Base-by-base conservation (phyloP, 2,329 filamentous ascomycete genomes). In the Phialophora tarda region DNA sequence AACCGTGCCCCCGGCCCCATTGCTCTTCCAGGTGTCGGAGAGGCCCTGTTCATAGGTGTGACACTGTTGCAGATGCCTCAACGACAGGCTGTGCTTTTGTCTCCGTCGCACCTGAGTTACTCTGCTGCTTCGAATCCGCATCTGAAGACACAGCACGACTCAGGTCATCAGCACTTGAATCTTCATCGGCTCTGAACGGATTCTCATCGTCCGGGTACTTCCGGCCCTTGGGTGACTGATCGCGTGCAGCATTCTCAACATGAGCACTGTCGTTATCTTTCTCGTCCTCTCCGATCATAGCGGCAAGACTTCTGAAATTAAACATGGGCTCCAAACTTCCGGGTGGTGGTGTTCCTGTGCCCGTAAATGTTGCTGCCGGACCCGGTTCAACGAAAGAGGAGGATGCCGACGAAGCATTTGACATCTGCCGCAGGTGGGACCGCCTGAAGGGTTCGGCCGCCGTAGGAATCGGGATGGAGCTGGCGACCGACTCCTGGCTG, bases 301-400 rank as follows among this genome's bases (percentile, higher is more conserved):
- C 91, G 1, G 92, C 91, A 24, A 98, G 81, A 72, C 92, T 97
- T 63, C 88, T 85, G 75, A 97, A 97, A 77, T 97, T 97, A 78
- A 96, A 95, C 86, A 97, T 88, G 2, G 92, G 87, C 75, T 97
- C 93, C 0, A 84, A 83, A 81, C 66, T 69, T 54, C 66, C 69
- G 71, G 21, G 79, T 81, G 21, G 82, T 80, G 63, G 80, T 79
- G 17, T 76, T 89, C 64, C 61, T 53, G 66, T 1, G 34, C 68
- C 68, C 12, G 65, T 59, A 54, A 70, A 68, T 32, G 63, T 50
- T 24, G 53, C 64, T 81, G 82, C 55, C 82, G 82, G 81, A 0
- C 83, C 81, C 34, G 89, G 91, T 59, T 94, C 92, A 0, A 87
- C 82, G 12, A 89, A 82, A 0, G 92, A 96, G 0, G 93, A 96